Evolutionary conservation across 1,284 basidiomycete species (phyloP).

Genomic region (Fistulinella cinereoalba): DNA sequence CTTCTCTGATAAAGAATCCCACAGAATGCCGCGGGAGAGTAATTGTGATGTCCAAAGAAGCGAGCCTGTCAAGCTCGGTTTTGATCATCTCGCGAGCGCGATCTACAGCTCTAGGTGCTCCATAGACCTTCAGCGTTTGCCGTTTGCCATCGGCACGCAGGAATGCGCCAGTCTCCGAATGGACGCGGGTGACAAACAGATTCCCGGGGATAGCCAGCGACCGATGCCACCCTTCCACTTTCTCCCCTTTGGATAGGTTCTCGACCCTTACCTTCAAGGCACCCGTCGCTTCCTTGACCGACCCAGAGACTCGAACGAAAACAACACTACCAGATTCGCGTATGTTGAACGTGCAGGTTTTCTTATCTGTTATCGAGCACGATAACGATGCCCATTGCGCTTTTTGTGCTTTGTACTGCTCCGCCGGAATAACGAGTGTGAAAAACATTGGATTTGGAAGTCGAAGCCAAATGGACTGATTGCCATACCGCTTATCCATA

Average conservation of each 20-base stretch:
- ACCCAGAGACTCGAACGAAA: conserved; percentile 33
- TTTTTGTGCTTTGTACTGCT: conserved; percentile 52
- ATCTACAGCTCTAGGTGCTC: conserved; percentile 35
- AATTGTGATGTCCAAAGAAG: conserved; percentile 40
- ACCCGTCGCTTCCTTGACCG: conserved; percentile 47
- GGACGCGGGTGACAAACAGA: conserved; percentile 36
- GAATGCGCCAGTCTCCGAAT: conserved; percentile 38
- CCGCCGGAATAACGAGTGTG: conserved; percentile 42
- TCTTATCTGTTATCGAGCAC: conserved; percentile 32
- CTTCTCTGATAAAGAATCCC: conserved; percentile 48
- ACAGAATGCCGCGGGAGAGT: conserved; percentile 37
- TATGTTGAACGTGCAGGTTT: conserved; percentile 27
- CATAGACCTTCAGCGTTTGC: conserved; percentile 42
- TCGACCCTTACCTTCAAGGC: conserved; percentile 59
- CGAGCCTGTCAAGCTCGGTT: conserved; percentile 42
- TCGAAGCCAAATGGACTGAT: conserved; percentile 33
- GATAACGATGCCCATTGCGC: conserved; percentile 45
- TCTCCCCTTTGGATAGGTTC: conserved; percentile 48
- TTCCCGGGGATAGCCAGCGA: conserved; percentile 33
- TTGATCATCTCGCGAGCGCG: conserved; percentile 41
- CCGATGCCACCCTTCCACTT: conserved; percentile 48
- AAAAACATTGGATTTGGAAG: conserved; percentile 48
- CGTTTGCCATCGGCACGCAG: conserved; percentile 43
- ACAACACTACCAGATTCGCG: conserved; percentile 20
- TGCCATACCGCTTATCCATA: conserved; percentile 26